Evolutionary conservation across 2,329 filamentous ascomycete species (phyloP), one percentile per base, ranked within the genome.

Genomic region (Diaporthe ilicicola): DNA sequence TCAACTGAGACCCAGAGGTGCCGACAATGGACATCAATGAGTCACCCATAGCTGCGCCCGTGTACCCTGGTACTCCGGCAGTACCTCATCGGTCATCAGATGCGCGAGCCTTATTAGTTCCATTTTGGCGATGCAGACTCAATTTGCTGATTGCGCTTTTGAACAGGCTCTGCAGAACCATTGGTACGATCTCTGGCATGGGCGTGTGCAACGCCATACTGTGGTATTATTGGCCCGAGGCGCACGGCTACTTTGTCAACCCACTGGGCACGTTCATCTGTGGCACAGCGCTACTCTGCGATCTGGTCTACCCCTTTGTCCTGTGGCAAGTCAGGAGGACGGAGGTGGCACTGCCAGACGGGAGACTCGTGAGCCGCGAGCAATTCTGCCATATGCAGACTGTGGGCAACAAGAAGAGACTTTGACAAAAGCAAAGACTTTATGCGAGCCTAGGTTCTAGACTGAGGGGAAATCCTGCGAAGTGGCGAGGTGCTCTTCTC

Each of bases 161-260:
- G 13, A 34, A 17, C 37, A 87, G 85, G 84, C 78, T 83, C 37
- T 82, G 80, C 39, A 81, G 85, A 64, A 79, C 81, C 15, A 69
- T 83, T 2, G 85, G 85, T 5, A 82, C 84, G 1, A 65, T 85
- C 10, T 76, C 81, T 70, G 84, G 84, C 2, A 76, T 86, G 22
- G 78, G 82, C 6, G 69, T 81, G 13, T 78, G 78, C 53, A 83
- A 82, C 66, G 76, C 76, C 10, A 73, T 85, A 53, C 76, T 84
- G n/a, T 86, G 84, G 84, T 85, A 82, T 78, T 82, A 81, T 73
- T 87, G 86, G 86, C 84, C 84, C 3, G 86, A 87, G 69, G 83
- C 84, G 1, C 83, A 87, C 74, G 81, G 80, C 13, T 88, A 85
- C 74, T 82, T 84, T 37, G 77, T 81, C 61, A 82, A 81, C 39